Conservation (phyloP, 257 asterid genomes). For the Rauvolfia tetraphylla region DNA sequence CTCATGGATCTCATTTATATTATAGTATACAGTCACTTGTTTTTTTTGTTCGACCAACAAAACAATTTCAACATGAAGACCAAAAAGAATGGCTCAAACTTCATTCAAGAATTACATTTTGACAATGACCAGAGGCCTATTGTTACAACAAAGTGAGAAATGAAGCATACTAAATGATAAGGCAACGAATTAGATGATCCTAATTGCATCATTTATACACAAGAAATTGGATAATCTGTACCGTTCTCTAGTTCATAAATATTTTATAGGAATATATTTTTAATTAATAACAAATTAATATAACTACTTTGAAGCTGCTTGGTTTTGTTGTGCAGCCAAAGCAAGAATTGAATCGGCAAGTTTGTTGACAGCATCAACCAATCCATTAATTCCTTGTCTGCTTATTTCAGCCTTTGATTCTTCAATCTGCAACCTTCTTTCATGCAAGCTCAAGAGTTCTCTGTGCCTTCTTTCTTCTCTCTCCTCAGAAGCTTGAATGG, state of each 20-base stretch:
- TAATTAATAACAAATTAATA: slow-evolving; percentile 2
- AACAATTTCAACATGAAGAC: no score
- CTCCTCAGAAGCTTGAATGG: slow-evolving; percentile 64
- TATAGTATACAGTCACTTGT: no score
- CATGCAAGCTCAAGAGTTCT: slow-evolving; percentile 59
- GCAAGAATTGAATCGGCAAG: slow-evolving; percentile 74
- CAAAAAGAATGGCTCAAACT: slow-evolving; percentile 8
- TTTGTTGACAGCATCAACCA: slow-evolving; percentile 79
- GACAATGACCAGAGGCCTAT: background rate
- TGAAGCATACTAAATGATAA: background rate
- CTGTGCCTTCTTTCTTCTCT: slow-evolving; percentile 70
- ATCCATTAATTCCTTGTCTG: slow-evolving; percentile 67
- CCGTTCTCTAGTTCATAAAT: background rate
- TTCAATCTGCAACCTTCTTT: slow-evolving; percentile 67
- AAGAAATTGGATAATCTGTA: slow-evolving; percentile 1
- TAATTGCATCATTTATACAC: slow-evolving; percentile 7
- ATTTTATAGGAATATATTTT: background rate
- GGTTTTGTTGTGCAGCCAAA: slow-evolving; percentile 48
- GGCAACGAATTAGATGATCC: background rate
- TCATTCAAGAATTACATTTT: background rate
- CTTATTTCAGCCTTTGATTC: slow-evolving; percentile 76
- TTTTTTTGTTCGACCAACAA: background rate
- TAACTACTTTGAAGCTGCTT: slow-evolving; percentile 21
- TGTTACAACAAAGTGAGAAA: background rate
- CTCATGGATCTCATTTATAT: no score